Percentiles rank a stretch among this genome's conserved stretches.
These are phyloP conservation scores for Rhodotorula sp. DNA, from an alignment of 1,284 basidiomycete genomes.

Conservation along the genomic window DNA sequence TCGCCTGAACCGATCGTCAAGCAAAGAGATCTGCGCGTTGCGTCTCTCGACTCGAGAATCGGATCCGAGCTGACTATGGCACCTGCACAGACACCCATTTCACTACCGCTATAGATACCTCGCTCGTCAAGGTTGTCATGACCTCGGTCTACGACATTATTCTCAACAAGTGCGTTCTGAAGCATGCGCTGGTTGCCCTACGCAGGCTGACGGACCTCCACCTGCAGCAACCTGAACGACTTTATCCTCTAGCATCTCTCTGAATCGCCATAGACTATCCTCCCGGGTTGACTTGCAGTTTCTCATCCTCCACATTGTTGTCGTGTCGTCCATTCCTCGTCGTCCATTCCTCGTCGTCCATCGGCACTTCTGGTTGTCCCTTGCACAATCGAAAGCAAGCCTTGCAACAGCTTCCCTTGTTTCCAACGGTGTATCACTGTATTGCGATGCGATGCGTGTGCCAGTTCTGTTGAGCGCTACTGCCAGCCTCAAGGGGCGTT, in stretches of 20 bases:
- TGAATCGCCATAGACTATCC: neutral
- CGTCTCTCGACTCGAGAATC: too few species aligned
- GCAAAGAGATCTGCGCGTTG: slow-evolving; percentile 91
- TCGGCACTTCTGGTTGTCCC: too few species aligned
- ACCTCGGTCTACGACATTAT: slow-evolving; percentile 35
- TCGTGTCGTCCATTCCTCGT: too few species aligned
- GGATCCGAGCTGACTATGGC: neutral
- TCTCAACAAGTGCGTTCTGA: slow-evolving; percentile 4
- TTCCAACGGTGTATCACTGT: neutral
- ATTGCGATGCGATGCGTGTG: too few species aligned
- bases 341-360: too few species aligned
- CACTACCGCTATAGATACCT: slow-evolving; percentile 91
- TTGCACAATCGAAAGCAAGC: too few species aligned
- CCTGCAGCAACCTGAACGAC: slow-evolving; percentile 20
- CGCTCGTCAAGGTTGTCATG: slow-evolving; percentile 88
- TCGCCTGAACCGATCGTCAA: slow-evolving; percentile 73
- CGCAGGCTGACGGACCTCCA: slow-evolving; percentile 1
- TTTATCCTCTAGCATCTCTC: slow-evolving; percentile 5
- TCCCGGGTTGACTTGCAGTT: neutral
- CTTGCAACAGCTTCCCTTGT: too few species aligned
- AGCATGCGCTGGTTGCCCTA: neutral
- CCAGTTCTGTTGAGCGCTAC: too few species aligned
- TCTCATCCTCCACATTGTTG: neutral
- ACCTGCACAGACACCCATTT: slow-evolving; percentile 61
- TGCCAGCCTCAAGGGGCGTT: too few species aligned